These are phyloP conservation scores for Mycosarcoma maydis DNA, from an alignment of 1,284 basidiomycete genomes.

Conservation along the genomic window DNA sequence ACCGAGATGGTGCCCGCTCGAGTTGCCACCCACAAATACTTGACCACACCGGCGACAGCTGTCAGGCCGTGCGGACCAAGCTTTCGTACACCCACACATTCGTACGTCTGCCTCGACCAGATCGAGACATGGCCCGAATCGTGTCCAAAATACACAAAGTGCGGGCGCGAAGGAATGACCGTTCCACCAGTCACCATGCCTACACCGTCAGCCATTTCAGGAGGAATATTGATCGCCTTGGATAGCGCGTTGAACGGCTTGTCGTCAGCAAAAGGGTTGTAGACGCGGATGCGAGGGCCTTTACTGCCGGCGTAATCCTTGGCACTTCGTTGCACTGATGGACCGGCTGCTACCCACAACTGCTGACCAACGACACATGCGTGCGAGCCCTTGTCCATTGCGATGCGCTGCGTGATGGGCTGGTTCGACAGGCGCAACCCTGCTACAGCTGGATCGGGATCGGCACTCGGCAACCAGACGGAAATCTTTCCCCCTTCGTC, in stretches of 20 bases:
- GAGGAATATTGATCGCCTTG: slow-evolving; percentile 43
- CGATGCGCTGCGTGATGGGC: slow-evolving; percentile 61
- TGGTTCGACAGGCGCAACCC: slow-evolving; percentile 43
- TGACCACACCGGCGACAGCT: slow-evolving; percentile 55
- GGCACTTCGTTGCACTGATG: slow-evolving; percentile 17
- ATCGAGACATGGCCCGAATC: slow-evolving; percentile 77
- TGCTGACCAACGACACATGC: slow-evolving; percentile 55
- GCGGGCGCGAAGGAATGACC: slow-evolving; percentile 76
- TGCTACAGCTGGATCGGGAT: slow-evolving; percentile 27
- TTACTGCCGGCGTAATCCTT: slow-evolving; percentile 31
- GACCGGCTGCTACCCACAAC: slow-evolving; percentile 56
- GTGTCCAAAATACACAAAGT: slow-evolving; percentile 85
- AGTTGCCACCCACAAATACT: slow-evolving; percentile 81
- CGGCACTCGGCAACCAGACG: slow-evolving; percentile 48
- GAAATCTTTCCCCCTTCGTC: slow-evolving; percentile 65
- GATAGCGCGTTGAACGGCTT: slow-evolving; percentile 63
- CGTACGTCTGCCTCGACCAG: slow-evolving; percentile 50
- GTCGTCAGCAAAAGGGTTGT: slow-evolving; percentile 61
- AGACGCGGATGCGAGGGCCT: slow-evolving; percentile 53
- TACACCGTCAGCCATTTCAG: slow-evolving; percentile 73
- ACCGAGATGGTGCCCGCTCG: slow-evolving; percentile 84
- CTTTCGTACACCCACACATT: slow-evolving; percentile 47
- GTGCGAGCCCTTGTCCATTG: slow-evolving; percentile 54
- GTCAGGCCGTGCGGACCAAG: slow-evolving; percentile 52
- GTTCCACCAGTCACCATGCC: slow-evolving; percentile 85